Evolutionary conservation across 192 early-diverging fungal species (phyloP).

Genomic region (Ambispora gerdemannii): DNA sequence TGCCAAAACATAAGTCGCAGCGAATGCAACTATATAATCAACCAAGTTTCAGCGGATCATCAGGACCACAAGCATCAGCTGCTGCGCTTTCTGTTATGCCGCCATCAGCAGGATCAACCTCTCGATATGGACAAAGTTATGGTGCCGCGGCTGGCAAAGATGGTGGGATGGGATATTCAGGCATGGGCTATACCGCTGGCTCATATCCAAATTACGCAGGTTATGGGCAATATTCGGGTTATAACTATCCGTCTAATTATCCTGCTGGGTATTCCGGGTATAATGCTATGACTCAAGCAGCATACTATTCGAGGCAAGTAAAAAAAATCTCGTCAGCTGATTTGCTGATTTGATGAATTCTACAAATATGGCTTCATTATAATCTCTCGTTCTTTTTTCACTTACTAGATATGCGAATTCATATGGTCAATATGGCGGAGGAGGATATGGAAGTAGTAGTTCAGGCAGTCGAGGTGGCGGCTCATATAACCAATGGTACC

Average conservation of each 20-base stretch:
- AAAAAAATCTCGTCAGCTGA: conserved; percentile 31
- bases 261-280: conserved; percentile 33
- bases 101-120: conserved; percentile 28
- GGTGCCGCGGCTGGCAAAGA: conserved; percentile 34
- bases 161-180: conserved; percentile 33
- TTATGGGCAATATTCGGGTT: conserved; percentile 35
- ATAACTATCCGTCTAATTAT: conserved; percentile 36
- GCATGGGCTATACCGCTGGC: conserved; percentile 37
- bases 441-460: conserved; percentile 23
- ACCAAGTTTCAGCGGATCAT: conserved; percentile 32
- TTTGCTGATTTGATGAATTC: conserved; percentile 28
- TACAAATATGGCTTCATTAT: conserved; percentile 12
- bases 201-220: conserved; percentile 33
- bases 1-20: conserved; percentile 58
- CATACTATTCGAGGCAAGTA: conserved; percentile 34
- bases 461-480: conserved; percentile 33
- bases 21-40: conserved; percentile 24
- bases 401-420: conserved; percentile 31
- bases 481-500: conserved; percentile 32
- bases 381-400: not conserved
- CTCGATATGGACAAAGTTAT: conserved; percentile 32
- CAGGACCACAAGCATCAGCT: conserved; percentile 34
- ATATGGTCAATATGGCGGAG: conserved; percentile 24
- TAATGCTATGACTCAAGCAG: conserved; percentile 35
- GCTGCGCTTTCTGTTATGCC: conserved; percentile 27